Base-by-base conservation (phyloP, 2,329 filamentous ascomycete species). In the Beauveria bassiana region DNA sequence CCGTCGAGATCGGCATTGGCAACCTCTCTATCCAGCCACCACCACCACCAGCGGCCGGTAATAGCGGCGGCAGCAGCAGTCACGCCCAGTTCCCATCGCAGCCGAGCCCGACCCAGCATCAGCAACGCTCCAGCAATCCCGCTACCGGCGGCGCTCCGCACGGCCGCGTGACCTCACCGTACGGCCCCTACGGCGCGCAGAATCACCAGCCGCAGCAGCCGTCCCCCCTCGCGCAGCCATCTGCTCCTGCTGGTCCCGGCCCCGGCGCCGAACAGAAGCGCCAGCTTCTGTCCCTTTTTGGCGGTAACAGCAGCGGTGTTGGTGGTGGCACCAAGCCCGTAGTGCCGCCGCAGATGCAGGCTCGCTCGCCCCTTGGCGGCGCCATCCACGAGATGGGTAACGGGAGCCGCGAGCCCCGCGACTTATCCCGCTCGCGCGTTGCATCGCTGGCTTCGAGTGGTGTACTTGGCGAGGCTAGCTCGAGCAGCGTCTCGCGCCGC, bases 261-360 rank as follows among this genome's bases (percentile, higher is more conserved):
- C 6, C 22, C 28, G 68, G 61, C 68, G 72, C 63, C 22, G 81
- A 75, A 46, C 79, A 81, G 59, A 76, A 71, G 64, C 75, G 76
- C 50, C 74, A 76, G 61, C 73, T 82, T 4, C 76, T 90, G 14
- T 88, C 86, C 5, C 79, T 90, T 1, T 89, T 90, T 68, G 81
- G 82, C 22, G 20, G 24, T 18, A 20, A 20, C 18, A 34, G 20
- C 24, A n/a, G 16, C 24, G 58, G 24, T 40, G 45, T 31, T 18
- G 40, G 38, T 26, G 47, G 12, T 6, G 59, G 42, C 46, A 47
- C 46, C 45, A 55, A 26, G 49, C 51, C 38, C 38, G 22, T 45
- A 1, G 51, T 31, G 16, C 60, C 31, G 10, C 60, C 40, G 40
- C 46, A 51, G 42, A 51, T 38, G 16, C 61, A 62, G 20, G 53